These are phyloP conservation scores for Lagenidium sp. DNA, from an alignment of 352 stramenopile species.

Conservation along the genomic window DNA sequence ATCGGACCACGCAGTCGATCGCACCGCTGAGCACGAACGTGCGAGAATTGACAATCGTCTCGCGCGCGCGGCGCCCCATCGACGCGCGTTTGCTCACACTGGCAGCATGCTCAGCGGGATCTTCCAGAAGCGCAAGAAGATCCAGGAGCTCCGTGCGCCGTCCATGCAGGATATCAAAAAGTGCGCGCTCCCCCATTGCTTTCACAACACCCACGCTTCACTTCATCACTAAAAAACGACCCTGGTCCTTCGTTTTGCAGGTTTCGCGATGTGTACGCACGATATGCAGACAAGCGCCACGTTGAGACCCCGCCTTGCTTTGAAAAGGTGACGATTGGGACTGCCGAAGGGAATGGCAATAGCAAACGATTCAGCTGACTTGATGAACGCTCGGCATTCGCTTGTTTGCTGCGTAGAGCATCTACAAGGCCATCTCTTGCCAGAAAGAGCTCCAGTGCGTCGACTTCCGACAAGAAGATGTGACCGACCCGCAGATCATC, in stretches of 20 bases:
- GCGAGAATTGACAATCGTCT: too few species aligned
- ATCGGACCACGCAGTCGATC: too few species aligned
- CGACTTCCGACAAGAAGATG: conserved; percentile 73
- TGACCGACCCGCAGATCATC: conserved; percentile 73
- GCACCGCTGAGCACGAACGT: too few species aligned
- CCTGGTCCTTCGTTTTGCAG: too few species aligned
- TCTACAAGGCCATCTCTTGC: conserved; percentile 81
- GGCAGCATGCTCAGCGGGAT: conserved; percentile 52
- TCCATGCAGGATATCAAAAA: conserved; percentile 74
- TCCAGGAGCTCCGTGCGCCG: conserved; percentile 55
- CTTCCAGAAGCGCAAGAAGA: conserved; percentile 79
- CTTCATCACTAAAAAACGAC: not conserved
- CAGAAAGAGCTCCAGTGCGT: conserved; percentile 66
- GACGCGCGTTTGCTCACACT: too few species aligned
- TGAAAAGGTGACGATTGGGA: conserved; percentile 31
- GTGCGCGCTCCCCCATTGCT: conserved; percentile 7
- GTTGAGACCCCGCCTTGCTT: conserved; percentile 62
- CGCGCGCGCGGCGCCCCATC: too few species aligned
- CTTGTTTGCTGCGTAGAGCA: conserved; percentile 25
- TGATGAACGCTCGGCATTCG: too few species aligned
- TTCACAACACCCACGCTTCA: not conserved
- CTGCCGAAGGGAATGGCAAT: not conserved
- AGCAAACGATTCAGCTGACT: too few species aligned
- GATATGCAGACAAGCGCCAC: conserved; percentile 42
- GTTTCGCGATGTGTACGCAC: conserved; percentile 63